Base-by-base conservation (phyloP, 1,284 basidiomycete species). In the Ustilago trichophora region DNA sequence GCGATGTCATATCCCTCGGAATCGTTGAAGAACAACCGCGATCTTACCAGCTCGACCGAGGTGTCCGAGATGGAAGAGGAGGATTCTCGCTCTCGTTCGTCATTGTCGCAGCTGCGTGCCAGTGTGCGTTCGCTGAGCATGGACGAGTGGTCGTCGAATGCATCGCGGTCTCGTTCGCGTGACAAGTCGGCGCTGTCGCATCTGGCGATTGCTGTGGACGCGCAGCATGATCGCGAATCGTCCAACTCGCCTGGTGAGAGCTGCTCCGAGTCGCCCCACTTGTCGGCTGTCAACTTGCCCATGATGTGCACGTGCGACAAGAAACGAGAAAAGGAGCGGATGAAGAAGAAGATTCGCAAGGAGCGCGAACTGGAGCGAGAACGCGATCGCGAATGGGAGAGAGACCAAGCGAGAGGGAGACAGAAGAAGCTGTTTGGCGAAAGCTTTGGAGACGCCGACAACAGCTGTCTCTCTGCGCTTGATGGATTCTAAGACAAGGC, bases 361-460 rank as follows among this genome's bases (percentile, higher is more conserved):
- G 67, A 70, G 41, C 60, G 67, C 31, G 67, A 70, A 32, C 16
- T 70, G 37, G 67, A 70, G 40, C 56, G 67, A 19, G 62, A 70
- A 43, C 67, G 67, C 19, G 67, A 70, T 33, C 52, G 67, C 13
- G 67, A 70, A 27, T 70, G 67, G 67, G 67, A 70, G 40, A 44
- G 57, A 41, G 54, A 70, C 33, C 56, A 70, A 36, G 62, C 62
- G 21, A 49, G 53, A 29, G 60, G 67, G 19, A 43, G 67, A 19
- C 62, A 70, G 43, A 53, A 55, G 32, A 60, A 59, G 50, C 37
- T 70, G 45, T 66, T 70, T 29, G 67, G 67, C 32, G 67, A 70
- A 35, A 62, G 49, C 47, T 70, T 65, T 42, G 60, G 55, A 43
- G 66, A 59, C 42, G 55, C 54, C 40, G 60, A 64, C 19, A 50